Conservation (phyloP, 495 filamentous ascomycete species). For the Penicillium mononematosum region DNA sequence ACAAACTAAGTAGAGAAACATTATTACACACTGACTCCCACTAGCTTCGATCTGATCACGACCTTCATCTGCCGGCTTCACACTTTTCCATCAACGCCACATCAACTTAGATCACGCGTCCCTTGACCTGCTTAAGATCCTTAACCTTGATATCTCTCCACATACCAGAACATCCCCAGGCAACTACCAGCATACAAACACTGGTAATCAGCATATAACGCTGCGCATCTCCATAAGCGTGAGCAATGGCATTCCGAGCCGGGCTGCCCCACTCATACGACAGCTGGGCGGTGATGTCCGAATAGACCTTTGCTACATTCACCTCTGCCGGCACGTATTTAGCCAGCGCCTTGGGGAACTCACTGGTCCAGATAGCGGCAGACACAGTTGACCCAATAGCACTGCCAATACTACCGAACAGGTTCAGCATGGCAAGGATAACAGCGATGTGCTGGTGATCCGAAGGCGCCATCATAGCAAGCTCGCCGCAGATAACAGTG, state of each 20-base stretch:
- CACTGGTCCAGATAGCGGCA: slow-evolving; percentile 60
- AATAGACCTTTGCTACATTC: slow-evolving; percentile 51
- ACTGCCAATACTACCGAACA: slow-evolving; percentile 60
- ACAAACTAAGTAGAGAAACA: not conserved
- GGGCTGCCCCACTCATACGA: slow-evolving; percentile 48
- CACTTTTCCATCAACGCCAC: not conserved
- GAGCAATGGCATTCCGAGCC: slow-evolving; percentile 48
- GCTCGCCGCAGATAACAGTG: slow-evolving; percentile 57
- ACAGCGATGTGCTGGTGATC: slow-evolving; percentile 61
- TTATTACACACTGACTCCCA: not conserved
- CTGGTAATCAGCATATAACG: slow-evolving; percentile 50
- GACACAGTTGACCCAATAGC: slow-evolving; percentile 61
- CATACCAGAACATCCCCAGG: slow-evolving; percentile 1
- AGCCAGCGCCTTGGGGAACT: slow-evolving; percentile 52
- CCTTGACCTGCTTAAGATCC: slow-evolving; percentile 8
- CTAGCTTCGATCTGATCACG: not conserved
- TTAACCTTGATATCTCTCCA: slow-evolving; percentile 9
- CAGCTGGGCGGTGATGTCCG: slow-evolving; percentile 43
- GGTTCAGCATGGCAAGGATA: slow-evolving; percentile 56
- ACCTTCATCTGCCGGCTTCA: not conserved
- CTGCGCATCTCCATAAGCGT: slow-evolving; percentile 55
- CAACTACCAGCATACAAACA: slow-evolving; percentile 9
- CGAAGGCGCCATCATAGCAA: slow-evolving; percentile 62
- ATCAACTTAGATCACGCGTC: slow-evolving; percentile 1
- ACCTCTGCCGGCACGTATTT: slow-evolving; percentile 48